Base-by-base conservation (phyloP, 192 early-diverging fungal species). In the Mortierella claussenii region DNA sequence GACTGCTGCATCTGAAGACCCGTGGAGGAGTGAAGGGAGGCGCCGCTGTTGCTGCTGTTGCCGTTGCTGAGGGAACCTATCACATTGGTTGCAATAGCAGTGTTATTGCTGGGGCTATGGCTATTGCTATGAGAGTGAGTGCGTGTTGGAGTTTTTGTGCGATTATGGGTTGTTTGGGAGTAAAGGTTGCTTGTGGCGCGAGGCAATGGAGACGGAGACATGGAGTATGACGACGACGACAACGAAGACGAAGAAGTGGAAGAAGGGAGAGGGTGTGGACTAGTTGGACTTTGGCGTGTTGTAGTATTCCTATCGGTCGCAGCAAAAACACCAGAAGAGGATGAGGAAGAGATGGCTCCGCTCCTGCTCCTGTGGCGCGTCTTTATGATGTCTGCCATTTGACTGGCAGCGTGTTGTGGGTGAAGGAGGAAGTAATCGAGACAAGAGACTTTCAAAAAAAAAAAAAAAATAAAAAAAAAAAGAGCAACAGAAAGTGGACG, bases 311-410 rank as follows among this genome's bases (percentile, higher is more conserved):
- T 42, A 34, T 40, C 27, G 31, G 43, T 44, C 13, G n/a, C 42
- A 34, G 50, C 43, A 23, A 44, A 40, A 40, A n/a, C n/a, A n/a
- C n/a, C n/a, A n/a, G n/a, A n/a, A n/a, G n/a, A 32, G 26, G 28
- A 13, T 37, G 33, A 24, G 34, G 49, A 13, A 34, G 32, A 46
- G 49, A 69, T 61, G 53, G 68, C 68, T 31, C 58, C 45, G 32
- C 68, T 68, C 31, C 55, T 57, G 12, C 55, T 61, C 55, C 68
- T 60, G 12, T 55, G 24, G 50, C 68, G 68, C 24, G 68, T 69
- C 24, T 61, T 49, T 24, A 61, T 61, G 51, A 48, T 55, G 11
- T 60, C 58, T 4, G 59, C 48, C 59, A 61, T 61, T 2, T 11
- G n/a, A 6, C 18, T 23, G 48, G 3, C n/a, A 8, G 9, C 8